These are phyloP conservation scores for Podaxis sp. DNA, from an alignment of 768 basidiomycete genomes.

Conservation along the genomic window DNA sequence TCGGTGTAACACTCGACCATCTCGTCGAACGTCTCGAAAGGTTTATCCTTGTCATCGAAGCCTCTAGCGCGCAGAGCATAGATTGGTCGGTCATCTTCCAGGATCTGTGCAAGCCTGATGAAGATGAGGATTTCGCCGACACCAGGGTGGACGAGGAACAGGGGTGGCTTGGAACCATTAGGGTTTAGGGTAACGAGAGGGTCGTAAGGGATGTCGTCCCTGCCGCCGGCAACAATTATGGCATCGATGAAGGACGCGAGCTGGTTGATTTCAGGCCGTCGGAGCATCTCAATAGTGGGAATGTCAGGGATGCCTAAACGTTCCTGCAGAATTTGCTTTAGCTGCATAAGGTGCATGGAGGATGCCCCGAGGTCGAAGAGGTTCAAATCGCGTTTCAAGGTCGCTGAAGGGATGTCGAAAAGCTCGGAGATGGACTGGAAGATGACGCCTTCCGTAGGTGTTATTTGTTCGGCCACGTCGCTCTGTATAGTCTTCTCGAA, in stretches of 20 bases:
- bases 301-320: slow-evolving; percentile 2
- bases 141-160: slow-evolving; percentile 7
- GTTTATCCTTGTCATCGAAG: slow-evolving; percentile 3
- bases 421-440: slow-evolving; percentile 2
- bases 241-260: slow-evolving; percentile 1
- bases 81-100: slow-evolving; percentile 3
- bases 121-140: slow-evolving; percentile 9
- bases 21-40: slow-evolving; percentile 1
- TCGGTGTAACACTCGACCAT: slow-evolving; percentile 3
- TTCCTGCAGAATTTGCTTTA: slow-evolving; percentile 5
- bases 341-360: slow-evolving; percentile 8
- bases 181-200: slow-evolving; percentile 5
- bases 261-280: not conserved
- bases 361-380: slow-evolving; percentile 7
- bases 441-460: not conserved
- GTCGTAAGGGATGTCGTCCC: not conserved
- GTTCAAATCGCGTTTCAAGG: not conserved
- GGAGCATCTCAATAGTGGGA: slow-evolving; percentile 8
- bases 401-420: not conserved
- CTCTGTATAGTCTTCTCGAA: not conserved
- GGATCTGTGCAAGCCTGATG: not conserved
- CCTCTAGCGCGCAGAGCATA: slow-evolving; percentile 7
- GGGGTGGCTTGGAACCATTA: slow-evolving; percentile 3
- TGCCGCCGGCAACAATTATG: not conserved
- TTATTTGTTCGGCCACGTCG: not conserved